Evolutionary conservation across 345 rosid genomes (phyloP), one percentile per base, ranked within the genome.

Genomic region (Rhodamnia argentea): DNA sequence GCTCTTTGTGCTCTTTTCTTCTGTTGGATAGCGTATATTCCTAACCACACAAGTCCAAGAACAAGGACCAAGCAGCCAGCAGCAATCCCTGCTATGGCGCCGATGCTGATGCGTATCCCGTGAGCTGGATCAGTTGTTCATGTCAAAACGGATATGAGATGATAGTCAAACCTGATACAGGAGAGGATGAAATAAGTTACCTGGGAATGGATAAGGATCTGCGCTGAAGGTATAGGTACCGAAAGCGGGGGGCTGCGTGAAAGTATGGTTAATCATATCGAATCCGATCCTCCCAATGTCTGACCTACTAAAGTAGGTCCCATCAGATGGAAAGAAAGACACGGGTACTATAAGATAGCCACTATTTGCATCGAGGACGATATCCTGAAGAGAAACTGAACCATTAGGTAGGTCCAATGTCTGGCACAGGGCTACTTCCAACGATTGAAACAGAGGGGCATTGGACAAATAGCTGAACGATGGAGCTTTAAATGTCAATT

Each of bases 1-100:
- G 98, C 99, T 86, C 89, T 94, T 88, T 96, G 96, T 82, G 99
- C 99, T 8, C 99, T 96, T 89, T 94, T 97, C 94, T 95, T 97
- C 86, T 97, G 99, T 89, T 89, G 88, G 85, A 96, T 29, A 16
- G 99, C 99, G 83, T 96, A 97, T 83, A 94, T 59, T 20, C 88
- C 99, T 37, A 97, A 85, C 54, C 91, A 96, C 37, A 94, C 64
- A 50, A 97, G 94, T 91, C 94, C 90, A 84, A 95, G 50, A 86
- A 96, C 91, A 84, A 97, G 89, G 75, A 93, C 32, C 4, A 83
- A 88, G 82, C 95, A 91, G 12, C 93, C 93, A 88, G 86, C 81
- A 75, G 91, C 94, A 86, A 96, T 89, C 76, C 93, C 96, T 82
- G 87, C 88, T 52, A 93, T 85, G 40, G 90, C 91, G 64, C 90